Percentiles rank a stretch among this genome's conserved stretches.
Conservation (phyloP, 2,329 filamentous ascomycete genomes). For the Phaeosphaeria sp. region DNA sequence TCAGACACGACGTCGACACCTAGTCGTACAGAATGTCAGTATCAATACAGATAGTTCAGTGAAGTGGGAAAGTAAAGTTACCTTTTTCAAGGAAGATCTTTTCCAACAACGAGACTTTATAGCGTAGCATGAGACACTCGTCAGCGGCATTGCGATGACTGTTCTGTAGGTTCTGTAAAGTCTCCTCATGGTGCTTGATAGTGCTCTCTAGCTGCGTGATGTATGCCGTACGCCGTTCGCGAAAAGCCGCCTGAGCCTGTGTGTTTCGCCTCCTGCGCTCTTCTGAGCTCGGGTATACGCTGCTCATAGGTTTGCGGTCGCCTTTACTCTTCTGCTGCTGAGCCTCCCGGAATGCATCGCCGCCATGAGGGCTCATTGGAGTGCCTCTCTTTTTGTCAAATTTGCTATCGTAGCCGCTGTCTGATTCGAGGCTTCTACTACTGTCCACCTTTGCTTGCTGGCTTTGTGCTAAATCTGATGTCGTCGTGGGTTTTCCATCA, state of each 20-base stretch:
- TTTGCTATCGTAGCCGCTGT: too few relatives aligned
- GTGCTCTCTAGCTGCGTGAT: slow-evolving; percentile 99
- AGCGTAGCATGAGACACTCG: slow-evolving; percentile 96
- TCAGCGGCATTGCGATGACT: slow-evolving; percentile 94
- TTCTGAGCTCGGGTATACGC: slow-evolving; percentile 99
- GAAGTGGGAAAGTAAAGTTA: slow-evolving; percentile 46
- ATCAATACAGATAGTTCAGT: slow-evolving; percentile 4
- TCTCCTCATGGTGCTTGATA: slow-evolving; percentile 96
- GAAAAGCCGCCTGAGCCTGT: slow-evolving; percentile 96
- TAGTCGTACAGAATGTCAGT: slow-evolving; percentile 49
- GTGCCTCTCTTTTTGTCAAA: too few relatives aligned
- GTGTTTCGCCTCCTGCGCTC: slow-evolving; percentile 97
- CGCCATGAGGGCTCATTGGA: too few relatives aligned
- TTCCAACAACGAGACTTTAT: slow-evolving; percentile 97
- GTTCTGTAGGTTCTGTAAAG: slow-evolving; percentile 88
- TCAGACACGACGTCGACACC: slow-evolving; percentile 98
- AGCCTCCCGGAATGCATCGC: too few relatives aligned
- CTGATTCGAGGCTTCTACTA: too few relatives aligned
- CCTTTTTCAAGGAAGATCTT: slow-evolving; percentile 96
- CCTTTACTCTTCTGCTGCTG: slow-evolving; percentile 89
- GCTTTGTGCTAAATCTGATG: neutral
- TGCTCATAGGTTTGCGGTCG: slow-evolving; percentile 90
- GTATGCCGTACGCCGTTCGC: slow-evolving; percentile 96
- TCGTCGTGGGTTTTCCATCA: neutral
- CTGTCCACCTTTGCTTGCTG: neutral